Evolutionary conservation across 768 basidiomycete species (phyloP).

Genomic region (Udeniomyces megalosporus): DNA sequence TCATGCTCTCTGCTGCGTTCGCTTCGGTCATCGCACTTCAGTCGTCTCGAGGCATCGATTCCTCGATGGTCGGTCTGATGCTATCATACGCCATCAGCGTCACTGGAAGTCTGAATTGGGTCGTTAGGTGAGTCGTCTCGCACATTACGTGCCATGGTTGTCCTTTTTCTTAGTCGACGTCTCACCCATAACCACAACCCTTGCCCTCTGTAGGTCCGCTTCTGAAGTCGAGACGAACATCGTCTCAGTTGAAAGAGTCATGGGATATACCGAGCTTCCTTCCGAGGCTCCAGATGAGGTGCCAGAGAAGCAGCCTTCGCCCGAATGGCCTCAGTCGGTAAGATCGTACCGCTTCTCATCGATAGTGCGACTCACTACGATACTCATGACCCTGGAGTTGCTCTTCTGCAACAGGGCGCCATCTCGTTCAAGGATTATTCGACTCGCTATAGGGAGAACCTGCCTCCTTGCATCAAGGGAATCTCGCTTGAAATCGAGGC

Average conservation of each 20-base stretch:
- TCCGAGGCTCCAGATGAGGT: conserved; percentile 27
- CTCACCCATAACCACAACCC: no score
- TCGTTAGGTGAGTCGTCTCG: no score
- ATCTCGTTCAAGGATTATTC: conserved; percentile 28
- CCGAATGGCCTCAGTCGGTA: conserved; percentile 18
- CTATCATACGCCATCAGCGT: conserved; percentile 67
- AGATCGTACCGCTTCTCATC: no score
- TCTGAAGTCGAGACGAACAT: conserved; percentile 30
- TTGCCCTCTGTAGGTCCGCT: no score
- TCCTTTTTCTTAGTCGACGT: no score
- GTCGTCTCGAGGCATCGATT: conserved; percentile 56
- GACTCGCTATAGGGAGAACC: conserved; percentile 29
- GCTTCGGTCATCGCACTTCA: conserved; percentile 55
- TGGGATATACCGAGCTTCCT: conserved; percentile 24
- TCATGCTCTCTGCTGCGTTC: conserved; percentile 55
- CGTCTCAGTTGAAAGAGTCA: conserved; percentile 29
- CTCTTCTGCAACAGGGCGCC: conserved; percentile 7
- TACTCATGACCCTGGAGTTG: no score
- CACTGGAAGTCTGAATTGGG: no score
- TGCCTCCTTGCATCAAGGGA: conserved; percentile 26
- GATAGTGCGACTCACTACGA: no score
- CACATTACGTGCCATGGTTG: no score
- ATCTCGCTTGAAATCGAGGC: conserved; percentile 27
- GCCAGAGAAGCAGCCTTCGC: conserved; percentile 25
- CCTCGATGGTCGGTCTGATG: conserved; percentile 72